A percentile compares a stretch with the other conserved stretches of the same genome.
These are phyloP conservation scores for Phytophthora hibernalis DNA, from an alignment of 352 stramenopile genomes.

Conservation along the genomic window DNA sequence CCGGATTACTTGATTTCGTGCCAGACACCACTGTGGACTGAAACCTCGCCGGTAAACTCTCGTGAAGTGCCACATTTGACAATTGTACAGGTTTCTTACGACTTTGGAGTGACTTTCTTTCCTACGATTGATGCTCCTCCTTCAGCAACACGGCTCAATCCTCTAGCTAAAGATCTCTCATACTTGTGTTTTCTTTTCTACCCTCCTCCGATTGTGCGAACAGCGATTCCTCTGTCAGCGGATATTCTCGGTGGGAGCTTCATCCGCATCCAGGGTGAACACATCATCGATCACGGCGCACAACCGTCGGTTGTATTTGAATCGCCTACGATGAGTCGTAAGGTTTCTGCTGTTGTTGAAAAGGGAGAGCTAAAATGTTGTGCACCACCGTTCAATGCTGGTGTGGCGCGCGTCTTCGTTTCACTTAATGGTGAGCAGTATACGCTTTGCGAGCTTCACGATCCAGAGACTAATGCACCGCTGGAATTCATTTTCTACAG, in stretches of 20 bases:
- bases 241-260: slow-evolving; percentile 73
- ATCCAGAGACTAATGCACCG: slow-evolving; percentile 46
- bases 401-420: slow-evolving; percentile 59
- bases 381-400: slow-evolving; percentile 69
- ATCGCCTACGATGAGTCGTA: slow-evolving; percentile 54
- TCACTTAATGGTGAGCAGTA: slow-evolving; percentile 85
- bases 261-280: slow-evolving; percentile 62
- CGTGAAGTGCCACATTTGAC: slow-evolving; percentile 56
- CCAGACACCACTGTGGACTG: slow-evolving; percentile 52
- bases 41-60: slow-evolving; percentile 1
- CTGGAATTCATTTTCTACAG: slow-evolving; percentile 83
- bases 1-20: slow-evolving; percentile 55
- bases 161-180: slow-evolving; percentile 60
- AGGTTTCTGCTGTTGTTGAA: slow-evolving; percentile 72
- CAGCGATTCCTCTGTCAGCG: slow-evolving; percentile 66
- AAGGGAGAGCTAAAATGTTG: slow-evolving; percentile 73
- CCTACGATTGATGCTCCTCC: slow-evolving; percentile 20
- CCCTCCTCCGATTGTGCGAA: slow-evolving; percentile 50
- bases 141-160: slow-evolving; percentile 16
- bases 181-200: slow-evolving; percentile 87
- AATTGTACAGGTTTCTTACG: slow-evolving; percentile 77
- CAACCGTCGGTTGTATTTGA: slow-evolving; percentile 72
- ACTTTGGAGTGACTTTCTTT: slow-evolving; percentile 52
- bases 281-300: slow-evolving; percentile 72
- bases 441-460: slow-evolving; percentile 66